phyloP scores from a whole-genome alignment of 1,284 basidiomycete species.

The Malassezia pachydermatis region DNA sequence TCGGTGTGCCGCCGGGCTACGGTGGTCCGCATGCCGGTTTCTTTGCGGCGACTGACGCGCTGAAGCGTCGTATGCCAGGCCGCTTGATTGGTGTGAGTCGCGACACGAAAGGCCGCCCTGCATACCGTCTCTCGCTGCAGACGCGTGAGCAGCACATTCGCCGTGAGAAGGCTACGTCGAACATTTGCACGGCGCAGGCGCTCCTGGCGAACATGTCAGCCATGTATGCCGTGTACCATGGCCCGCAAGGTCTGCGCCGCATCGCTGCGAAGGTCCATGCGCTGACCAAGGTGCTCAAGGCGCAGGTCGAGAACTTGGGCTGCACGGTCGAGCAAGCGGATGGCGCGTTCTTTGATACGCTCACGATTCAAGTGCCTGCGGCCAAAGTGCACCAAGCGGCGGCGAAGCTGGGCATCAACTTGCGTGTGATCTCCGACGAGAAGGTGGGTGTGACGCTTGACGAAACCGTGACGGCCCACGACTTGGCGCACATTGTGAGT shows the following conservation, averaged over 20 bases:
- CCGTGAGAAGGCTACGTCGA: constrained; percentile 47
- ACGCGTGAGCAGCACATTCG: constrained; percentile 48
- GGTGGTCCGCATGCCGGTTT: constrained; percentile 63
- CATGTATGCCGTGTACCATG: constrained; percentile 72
- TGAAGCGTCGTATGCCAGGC: constrained; percentile 96
- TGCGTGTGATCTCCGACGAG: constrained; percentile 66
- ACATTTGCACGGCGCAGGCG: constrained; percentile 47
- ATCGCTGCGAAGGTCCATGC: constrained; percentile 85
- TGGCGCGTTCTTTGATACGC: constrained; percentile 75
- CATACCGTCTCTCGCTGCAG: constrained; percentile 85
- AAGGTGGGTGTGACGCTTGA: constrained; percentile 83
- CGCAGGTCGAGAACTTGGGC: constrained; percentile 62
- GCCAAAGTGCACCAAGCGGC: constrained; percentile 56
- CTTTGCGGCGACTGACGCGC: constrained; percentile 81
- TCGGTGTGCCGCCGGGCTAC: constrained; percentile 57
- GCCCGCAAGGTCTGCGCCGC: constrained; percentile 69
- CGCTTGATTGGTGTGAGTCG: constrained; percentile 81
- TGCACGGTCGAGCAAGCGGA: constrained; percentile 55
- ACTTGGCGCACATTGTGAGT: constrained; percentile 64
- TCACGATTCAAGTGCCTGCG: constrained; percentile 69
- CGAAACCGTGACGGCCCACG: constrained; percentile 63
- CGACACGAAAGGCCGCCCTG: constrained; percentile 70
- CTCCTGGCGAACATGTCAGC: constrained; percentile 46
- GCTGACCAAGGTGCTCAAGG: constrained; percentile 70
- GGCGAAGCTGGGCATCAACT: constrained; percentile 71